These are phyloP conservation scores for Rhizopogon salebrosus DNA, from an alignment of 768 basidiomycete genomes.

Conservation along the genomic window DNA sequence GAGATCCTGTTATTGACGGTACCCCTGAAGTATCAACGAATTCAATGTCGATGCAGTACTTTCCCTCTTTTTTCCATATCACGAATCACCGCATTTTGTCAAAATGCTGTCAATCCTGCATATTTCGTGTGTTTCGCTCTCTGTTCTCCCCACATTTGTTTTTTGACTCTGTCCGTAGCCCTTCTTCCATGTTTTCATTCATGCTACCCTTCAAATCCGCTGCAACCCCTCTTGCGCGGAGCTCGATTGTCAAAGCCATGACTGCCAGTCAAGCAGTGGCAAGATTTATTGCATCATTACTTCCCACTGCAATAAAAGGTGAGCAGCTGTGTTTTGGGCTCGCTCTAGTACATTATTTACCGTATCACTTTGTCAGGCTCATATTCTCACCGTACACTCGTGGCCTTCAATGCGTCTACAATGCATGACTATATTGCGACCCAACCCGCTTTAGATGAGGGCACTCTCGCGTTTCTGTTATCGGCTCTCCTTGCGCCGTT, in stretches of 20 bases:
- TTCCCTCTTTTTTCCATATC: slow-evolving; percentile 86
- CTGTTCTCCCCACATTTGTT: background rate
- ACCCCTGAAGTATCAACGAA: slow-evolving; percentile 69
- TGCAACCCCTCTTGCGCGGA: slow-evolving; percentile 66
- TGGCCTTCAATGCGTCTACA: slow-evolving; percentile 78
- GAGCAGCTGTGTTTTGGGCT: slow-evolving; percentile 9
- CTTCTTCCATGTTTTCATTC: slow-evolving; percentile 60
- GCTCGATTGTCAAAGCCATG: slow-evolving; percentile 75
- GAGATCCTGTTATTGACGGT: background rate
- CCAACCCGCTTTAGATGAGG: slow-evolving; percentile 55
- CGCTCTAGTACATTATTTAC: background rate
- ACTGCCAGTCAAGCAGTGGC: slow-evolving; percentile 63
- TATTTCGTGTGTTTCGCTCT: slow-evolving; percentile 47
- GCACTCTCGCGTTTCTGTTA: slow-evolving; percentile 57
- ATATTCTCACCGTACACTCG: slow-evolving; percentile 59
- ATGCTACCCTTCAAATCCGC: slow-evolving; percentile 74
- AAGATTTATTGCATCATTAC: slow-evolving; percentile 61
- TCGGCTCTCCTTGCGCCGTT: slow-evolving; percentile 61
- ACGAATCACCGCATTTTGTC: slow-evolving; percentile 90
- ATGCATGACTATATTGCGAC: slow-evolving; percentile 75
- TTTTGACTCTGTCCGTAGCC: slow-evolving; percentile 32
- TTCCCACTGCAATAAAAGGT: slow-evolving; percentile 53
- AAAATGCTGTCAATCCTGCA: slow-evolving; percentile 89
- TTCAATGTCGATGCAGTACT: slow-evolving; percentile 83
- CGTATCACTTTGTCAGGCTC: slow-evolving; percentile 19